Conservation (phyloP, 129 eudicot species). For the Kitagawia praeruptora region DNA sequence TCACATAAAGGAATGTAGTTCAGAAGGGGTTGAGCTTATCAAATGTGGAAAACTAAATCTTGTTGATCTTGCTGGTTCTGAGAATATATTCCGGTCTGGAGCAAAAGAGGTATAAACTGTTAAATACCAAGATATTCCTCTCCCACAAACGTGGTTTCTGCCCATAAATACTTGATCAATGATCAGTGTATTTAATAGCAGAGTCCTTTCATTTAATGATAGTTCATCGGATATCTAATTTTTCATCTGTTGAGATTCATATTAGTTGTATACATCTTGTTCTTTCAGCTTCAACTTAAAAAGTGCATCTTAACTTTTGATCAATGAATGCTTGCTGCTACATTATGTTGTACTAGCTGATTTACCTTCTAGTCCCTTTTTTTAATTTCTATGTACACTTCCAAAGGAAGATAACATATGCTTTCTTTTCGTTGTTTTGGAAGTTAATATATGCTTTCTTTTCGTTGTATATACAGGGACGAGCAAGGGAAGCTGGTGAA, state of each 20-base stretch:
- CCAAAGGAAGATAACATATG: not conserved
- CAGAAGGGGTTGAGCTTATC: constrained; percentile 53
- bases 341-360: not conserved
- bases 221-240: not conserved
- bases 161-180: not conserved
- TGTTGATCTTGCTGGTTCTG: constrained; percentile 70
- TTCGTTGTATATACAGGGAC: constrained; percentile 26
- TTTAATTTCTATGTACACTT: not conserved
- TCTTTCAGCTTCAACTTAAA: not conserved
- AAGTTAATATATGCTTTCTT: not conserved
- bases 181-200: not conserved
- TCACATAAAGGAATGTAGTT: constrained; percentile 43
- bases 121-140: not conserved
- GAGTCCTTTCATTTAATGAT: not conserved
- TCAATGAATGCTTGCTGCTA: not conserved
- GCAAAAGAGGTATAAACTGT: constrained; percentile 50
- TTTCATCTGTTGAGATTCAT: not conserved
- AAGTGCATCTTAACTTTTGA: not conserved
- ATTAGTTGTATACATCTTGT: no score
- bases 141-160: not conserved
- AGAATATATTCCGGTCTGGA: constrained; percentile 55
- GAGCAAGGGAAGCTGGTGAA: constrained; percentile 73
- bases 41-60: constrained; percentile 62
- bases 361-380: not conserved
- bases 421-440: not conserved